Evolutionary conservation across 305 asterid genomes (phyloP), one percentile per base, ranked within the genome.

Genomic region (Fraxinus nigra): DNA sequence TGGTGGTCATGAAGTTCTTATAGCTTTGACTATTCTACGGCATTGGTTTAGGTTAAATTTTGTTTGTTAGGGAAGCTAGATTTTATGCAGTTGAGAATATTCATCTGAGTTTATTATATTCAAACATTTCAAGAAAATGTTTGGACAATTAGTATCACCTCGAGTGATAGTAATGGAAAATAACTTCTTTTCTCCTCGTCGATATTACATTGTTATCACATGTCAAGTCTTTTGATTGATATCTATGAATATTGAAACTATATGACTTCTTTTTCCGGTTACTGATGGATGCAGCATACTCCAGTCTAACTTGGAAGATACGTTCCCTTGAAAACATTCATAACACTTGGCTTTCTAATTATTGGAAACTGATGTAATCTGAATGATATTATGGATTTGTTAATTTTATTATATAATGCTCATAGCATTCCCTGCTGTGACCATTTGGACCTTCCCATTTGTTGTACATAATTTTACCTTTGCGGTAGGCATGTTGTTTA

Each of bases 21-120:
- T 35, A 26, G 26, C 20, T 16, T 38, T 34, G 51, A 34, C 38
- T 22, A 56, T 69, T 70, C 59, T 9, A 5, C 30, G 16, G 20
- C 73, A 38, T 75, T 46, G 76, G 37, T 82, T 85, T 65, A 18
- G 32, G 56, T 38, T 46, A 30, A 65, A 30, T 81, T 69, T 83
- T 70, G 7, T 61, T 22, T 54, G 34, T 78, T 24, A 54, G 65
- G 65, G 3, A 20, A 79, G 74, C 76, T 75, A 65, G 9, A 77
- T 43, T 46, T 78, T 38, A 63, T 13, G 56, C 54, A 61, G 79
- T 61, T 83, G 81, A 75, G 78, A 43, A 75, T 75, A 74, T 37
- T 74, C 80, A 78, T 63, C 10, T 48, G 75, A 30, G 40, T 32
- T 69, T 28, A 61, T 69, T 20, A 69, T 13, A 69, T 28, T 69